phyloP scores from a whole-genome alignment of 2,329 filamentous ascomycete genomes.

The Zymoseptoria pseudotritici region DNA sequence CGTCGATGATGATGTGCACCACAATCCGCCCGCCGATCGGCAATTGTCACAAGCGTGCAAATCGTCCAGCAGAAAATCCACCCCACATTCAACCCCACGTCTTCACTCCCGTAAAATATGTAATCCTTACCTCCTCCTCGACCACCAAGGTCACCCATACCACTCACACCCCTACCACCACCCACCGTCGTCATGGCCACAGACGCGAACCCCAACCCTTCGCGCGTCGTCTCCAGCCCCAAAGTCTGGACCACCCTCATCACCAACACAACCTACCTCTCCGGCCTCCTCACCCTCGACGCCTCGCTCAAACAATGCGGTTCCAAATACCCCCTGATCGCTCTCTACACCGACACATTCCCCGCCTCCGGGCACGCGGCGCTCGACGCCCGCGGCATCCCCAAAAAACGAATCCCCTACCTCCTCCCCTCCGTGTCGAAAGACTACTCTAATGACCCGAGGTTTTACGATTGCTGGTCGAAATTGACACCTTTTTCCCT shows the following conservation, averaged over 20 bases:
- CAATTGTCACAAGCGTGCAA: neutral
- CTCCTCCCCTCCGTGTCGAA: slow-evolving; percentile 59
- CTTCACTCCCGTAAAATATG: slow-evolving; percentile 1
- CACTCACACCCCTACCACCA: neutral
- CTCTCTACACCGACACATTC: slow-evolving; percentile 73
- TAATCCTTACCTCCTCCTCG: slow-evolving; percentile 2
- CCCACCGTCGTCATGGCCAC: slow-evolving; percentile 5
- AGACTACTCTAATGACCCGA: slow-evolving; percentile 68
- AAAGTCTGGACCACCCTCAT: slow-evolving; percentile 82
- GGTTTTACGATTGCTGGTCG: slow-evolving; percentile 86
- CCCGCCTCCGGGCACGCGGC: slow-evolving; percentile 60
- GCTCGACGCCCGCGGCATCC: slow-evolving; percentile 61
- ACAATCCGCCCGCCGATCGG: too few relatives aligned
- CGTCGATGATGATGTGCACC: neutral
- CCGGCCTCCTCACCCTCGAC: slow-evolving; percentile 74
- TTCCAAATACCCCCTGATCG: slow-evolving; percentile 70
- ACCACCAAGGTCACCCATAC: slow-evolving; percentile 9
- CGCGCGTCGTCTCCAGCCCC: slow-evolving; percentile 27
- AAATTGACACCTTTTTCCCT: slow-evolving; percentile 76
- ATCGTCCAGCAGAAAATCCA: neutral
- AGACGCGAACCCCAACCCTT: slow-evolving; percentile 16
- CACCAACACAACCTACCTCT: slow-evolving; percentile 74
- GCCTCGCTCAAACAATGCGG: slow-evolving; percentile 60
- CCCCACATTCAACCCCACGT: too few relatives aligned
- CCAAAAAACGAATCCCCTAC: slow-evolving; percentile 62